These are phyloP conservation scores for Magnaporthales sp. DNA, from an alignment of 2,329 filamentous ascomycete genomes.

Conservation along the genomic window DNA sequence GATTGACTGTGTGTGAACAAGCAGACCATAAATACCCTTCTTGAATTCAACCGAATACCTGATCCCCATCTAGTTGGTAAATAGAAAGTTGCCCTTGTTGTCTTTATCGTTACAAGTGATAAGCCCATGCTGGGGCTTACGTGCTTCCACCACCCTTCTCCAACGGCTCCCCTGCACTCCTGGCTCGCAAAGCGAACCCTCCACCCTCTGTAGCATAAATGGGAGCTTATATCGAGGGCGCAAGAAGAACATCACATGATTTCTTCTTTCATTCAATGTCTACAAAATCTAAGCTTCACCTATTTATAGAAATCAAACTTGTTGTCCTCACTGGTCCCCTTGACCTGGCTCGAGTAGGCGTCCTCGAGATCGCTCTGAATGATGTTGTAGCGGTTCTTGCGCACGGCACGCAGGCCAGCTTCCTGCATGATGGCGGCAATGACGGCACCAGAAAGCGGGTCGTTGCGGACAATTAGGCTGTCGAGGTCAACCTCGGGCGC, in stretches of 20 bases:
- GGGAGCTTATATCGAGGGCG: not conserved
- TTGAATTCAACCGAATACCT: not conserved
- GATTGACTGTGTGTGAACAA: not conserved
- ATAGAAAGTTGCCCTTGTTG: not conserved
- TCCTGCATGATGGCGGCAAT: conserved; percentile 99
- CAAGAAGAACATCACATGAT: not conserved
- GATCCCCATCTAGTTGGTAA: not conserved
- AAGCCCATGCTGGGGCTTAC: not conserved
- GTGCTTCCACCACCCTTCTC: not conserved
- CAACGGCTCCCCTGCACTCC: not conserved
- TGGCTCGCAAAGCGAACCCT: not conserved
- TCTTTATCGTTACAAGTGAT: not conserved
- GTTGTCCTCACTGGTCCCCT: conserved; percentile 58
- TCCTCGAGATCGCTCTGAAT: conserved; percentile 96
- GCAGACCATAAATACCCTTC: not conserved
- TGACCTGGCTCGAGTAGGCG: conserved; percentile 94
- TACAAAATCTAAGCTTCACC: conserved; percentile 10
- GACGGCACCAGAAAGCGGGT: conserved; percentile 87
- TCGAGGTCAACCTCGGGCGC: conserved; percentile 95
- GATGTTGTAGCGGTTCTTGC: conserved; percentile 99
- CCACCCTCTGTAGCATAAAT: not conserved
- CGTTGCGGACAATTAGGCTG: conserved; percentile 91
- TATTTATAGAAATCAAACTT: conserved; percentile 94
- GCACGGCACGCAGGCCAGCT: conserved; percentile 83
- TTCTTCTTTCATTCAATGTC: not conserved